These are phyloP conservation scores for Acephala macrosclerotiorum DNA, from an alignment of 2,329 filamentous ascomycete species.

Conservation along the genomic window DNA sequence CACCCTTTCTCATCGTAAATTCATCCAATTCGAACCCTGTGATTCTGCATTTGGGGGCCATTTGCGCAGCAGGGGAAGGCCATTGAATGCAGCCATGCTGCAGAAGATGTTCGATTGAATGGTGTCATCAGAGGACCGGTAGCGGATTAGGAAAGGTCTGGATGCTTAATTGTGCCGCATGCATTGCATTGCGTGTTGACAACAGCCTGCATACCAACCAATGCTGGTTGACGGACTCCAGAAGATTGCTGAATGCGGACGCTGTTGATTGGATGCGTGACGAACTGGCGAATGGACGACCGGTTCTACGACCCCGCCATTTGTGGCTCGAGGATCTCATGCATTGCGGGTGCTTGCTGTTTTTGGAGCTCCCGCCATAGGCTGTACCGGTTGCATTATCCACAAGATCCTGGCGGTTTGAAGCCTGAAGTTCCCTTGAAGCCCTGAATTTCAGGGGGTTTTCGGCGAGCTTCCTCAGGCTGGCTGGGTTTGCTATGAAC, in stretches of 20 bases:
- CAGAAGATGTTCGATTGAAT: not conserved
- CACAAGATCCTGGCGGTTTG: not conserved
- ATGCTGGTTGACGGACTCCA: not conserved
- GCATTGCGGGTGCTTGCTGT: constrained; percentile 6
- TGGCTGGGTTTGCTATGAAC: not conserved
- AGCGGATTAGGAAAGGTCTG: not conserved
- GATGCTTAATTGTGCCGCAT: constrained; percentile 9
- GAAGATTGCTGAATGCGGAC: constrained; percentile 3
- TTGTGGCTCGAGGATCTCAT: not conserved
- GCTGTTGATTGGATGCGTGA: not conserved
- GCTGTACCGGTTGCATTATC: not conserved
- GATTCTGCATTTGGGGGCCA: not conserved
- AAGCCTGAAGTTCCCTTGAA: not conserved
- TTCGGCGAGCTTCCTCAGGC: not conserved
- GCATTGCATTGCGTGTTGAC: not conserved
- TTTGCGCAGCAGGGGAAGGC: not conserved
- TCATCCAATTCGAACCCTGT: not conserved
- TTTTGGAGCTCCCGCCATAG: not conserved
- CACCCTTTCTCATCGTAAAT: not conserved
- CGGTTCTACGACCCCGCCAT: not conserved
- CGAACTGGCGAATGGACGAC: not conserved
- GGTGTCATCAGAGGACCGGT: not conserved
- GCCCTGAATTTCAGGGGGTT: not conserved
- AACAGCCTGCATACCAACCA: not conserved
- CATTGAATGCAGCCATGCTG: not conserved